Percentiles rank a stretch among this genome's conserved stretches.
phyloP scores from a whole-genome alignment of 2,329 filamentous ascomycete genomes.

The Akanthomyces uredinophilus region DNA sequence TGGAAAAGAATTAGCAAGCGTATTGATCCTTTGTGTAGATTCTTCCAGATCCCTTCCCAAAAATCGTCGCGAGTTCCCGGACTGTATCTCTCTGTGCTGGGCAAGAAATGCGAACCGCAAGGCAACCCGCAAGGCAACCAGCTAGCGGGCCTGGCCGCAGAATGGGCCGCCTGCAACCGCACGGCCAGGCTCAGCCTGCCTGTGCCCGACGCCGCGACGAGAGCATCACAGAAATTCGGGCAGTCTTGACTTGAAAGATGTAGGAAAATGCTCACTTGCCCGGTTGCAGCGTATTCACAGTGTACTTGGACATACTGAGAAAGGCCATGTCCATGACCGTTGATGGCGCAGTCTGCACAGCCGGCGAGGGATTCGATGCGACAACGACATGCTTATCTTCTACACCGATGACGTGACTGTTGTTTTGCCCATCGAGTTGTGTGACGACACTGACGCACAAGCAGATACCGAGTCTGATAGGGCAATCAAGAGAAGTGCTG shows the following conservation, averaged over 20 bases:
- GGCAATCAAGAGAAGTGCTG: not conserved
- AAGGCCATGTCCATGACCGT: not conserved
- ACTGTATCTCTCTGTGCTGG: not conserved
- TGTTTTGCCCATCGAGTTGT: not conserved
- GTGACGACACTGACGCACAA: no score
- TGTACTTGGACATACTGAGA: not conserved
- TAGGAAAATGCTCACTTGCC: not conserved
- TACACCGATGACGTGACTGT: not conserved
- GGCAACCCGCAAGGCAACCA: conserved; percentile 7
- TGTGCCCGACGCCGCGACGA: not conserved
- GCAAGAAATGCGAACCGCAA: conserved; percentile 5
- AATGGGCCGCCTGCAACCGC: conserved; percentile 10
- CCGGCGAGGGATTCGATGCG: not conserved
- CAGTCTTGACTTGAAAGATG: not conserved
- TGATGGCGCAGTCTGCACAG: conserved; percentile 8
- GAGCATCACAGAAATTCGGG: not conserved
- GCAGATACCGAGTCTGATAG: no score
- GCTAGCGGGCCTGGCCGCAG: not conserved
- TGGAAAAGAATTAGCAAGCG: not conserved
- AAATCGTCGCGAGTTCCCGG: not conserved
- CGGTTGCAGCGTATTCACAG: not conserved
- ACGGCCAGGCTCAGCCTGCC: conserved; percentile 2
- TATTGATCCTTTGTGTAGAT: not conserved
- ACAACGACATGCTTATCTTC: not conserved
- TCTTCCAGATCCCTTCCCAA: no score